Conservation (phyloP, 345 rosid genomes). For the Hypericum perforatum region DNA sequence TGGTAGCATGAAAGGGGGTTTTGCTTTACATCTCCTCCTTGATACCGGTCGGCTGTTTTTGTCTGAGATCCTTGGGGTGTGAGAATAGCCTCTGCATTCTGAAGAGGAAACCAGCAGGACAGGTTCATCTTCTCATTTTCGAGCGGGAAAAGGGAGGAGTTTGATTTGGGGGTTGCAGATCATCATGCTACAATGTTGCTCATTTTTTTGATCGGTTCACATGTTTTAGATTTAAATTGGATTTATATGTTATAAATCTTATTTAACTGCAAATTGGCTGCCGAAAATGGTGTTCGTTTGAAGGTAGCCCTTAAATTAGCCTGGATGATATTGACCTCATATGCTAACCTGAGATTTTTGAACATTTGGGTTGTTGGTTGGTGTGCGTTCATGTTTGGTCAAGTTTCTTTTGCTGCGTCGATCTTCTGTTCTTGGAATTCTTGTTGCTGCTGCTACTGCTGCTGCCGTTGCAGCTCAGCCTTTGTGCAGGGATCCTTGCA, state of each 20-base stretch:
- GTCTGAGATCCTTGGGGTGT: conserved; percentile 19
- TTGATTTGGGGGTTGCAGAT: conserved; percentile 9
- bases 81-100: neutral
- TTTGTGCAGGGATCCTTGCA: too few species aligned
- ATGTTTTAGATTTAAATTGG: conserved; percentile 2
- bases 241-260: conserved; percentile 4
- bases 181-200: conserved; percentile 9
- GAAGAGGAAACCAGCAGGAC: conserved; percentile 4
- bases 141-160: neutral
- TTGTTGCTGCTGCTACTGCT: too few species aligned
- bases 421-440: too few species aligned
- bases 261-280: too few species aligned
- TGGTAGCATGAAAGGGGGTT: conserved; percentile 14
- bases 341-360: too few species aligned
- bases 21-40: conserved; percentile 16
- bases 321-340: too few species aligned
- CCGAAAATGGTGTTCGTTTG: too few species aligned
- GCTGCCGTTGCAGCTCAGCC: too few species aligned
- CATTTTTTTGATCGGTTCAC: neutral
- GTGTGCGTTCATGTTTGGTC: too few species aligned
- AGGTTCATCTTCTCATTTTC: neutral
- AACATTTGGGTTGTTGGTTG: too few species aligned
- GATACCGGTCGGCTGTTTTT: conserved; percentile 21
- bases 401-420: too few species aligned
- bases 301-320: too few species aligned